Evolutionary conservation across 306 rosid genomes (phyloP).

Genomic region (Psophocarpus tetragonolobus): DNA sequence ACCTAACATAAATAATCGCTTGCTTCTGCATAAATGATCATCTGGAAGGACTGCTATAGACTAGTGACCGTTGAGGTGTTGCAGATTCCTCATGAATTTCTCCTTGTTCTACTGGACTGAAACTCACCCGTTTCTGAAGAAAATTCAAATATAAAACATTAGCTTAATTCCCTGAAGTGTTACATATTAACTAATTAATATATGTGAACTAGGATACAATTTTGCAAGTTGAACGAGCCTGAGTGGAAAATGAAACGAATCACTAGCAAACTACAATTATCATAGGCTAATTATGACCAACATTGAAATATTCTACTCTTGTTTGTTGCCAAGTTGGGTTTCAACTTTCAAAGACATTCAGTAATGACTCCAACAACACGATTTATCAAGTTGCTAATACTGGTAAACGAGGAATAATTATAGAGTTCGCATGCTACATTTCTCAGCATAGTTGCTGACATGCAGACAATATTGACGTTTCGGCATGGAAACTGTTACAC

Average conservation of each 20-base stretch:
- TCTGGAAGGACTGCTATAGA: conserved; percentile 12
- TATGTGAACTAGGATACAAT: not conserved
- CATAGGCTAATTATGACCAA: not conserved
- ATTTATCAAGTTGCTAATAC: not conserved
- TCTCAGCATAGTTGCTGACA: not conserved
- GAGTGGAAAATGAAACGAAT: conserved; percentile 3
- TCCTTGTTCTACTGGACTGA: conserved; percentile 47
- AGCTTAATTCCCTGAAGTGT: not conserved
- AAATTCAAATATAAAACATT: conserved; percentile 6
- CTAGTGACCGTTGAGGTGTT: not conserved
- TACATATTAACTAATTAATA: not conserved
- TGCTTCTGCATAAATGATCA: conserved; percentile 3
- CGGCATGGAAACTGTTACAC: not conserved
- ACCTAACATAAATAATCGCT: not conserved
- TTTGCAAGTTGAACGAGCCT: not conserved
- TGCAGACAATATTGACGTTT: not conserved
- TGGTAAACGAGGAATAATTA: not conserved
- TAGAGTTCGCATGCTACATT: not conserved
- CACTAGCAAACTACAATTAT: conserved; percentile 8
- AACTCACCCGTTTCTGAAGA: conserved; percentile 70
- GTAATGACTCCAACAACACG: not conserved
- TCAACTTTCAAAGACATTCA: not conserved
- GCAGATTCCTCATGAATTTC: conserved; percentile 40
- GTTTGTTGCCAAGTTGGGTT: conserved; percentile 1
- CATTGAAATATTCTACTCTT: not conserved